Base-by-base conservation (phyloP, 768 basidiomycete species). In the Rhodosporidiobolus sp. region DNA sequence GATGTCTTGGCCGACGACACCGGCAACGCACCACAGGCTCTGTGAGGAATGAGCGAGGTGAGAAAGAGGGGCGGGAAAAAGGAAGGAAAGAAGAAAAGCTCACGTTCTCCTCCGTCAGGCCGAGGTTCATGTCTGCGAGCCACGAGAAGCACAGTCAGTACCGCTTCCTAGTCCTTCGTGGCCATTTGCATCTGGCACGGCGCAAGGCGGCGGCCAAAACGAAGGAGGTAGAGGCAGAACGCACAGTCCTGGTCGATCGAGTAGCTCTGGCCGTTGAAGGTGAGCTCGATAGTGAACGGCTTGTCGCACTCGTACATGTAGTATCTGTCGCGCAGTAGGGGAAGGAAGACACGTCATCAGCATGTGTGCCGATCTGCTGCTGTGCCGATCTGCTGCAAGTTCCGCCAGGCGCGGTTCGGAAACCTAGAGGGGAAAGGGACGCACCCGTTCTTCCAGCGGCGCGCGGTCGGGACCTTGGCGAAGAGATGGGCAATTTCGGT, bases 211-310 rank as follows among this genome's bases (percentile, higher is more conserved):
- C 73, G 38, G 52, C 81, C 82, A 20, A 82, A 82, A 50, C 84
- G 84, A 69, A 87, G 85, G 0, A 82, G 81, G 61, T 7, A 88
- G 74, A 0, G 83, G 82, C 30, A 87, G 81, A 78, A 66, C 52
- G 62, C 52, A 60, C 35, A 63, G 24, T 72, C 46, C 43, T 19
- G 26, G 22, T 46, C 34, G 50, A 72, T 28, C 1, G 57, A n/a
- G 46, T 35, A 72, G 17, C 14, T 14, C 20, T 55, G 28, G 17
- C 63, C 71, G 45, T 50, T 38, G 52, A 72, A 67, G 24, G 43
- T 34, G 46, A 72, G 48, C 43, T 45, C 19, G 0, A 66, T 62
- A 0, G 49, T 38, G 49, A 49, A 72, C 26, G 32, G 10, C 38
- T 9, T 5, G 12, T 1, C 0, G 65, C 80, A 81, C 1, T 78